Conservation (phyloP, 73 alveolate species). For the Halteria grandinella region DNA sequence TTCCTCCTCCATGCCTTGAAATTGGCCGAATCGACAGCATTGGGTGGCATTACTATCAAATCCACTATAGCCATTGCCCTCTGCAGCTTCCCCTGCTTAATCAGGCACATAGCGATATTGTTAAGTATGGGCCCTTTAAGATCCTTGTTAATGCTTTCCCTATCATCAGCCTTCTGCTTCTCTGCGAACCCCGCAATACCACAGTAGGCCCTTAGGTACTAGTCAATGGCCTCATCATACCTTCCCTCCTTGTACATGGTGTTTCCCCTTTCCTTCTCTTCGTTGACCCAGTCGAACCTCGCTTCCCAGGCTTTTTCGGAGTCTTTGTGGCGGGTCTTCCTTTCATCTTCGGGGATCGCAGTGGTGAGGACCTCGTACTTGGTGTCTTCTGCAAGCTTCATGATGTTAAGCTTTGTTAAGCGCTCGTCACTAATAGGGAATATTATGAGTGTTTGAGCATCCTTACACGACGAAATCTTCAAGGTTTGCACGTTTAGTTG, state of each 20-base stretch:
- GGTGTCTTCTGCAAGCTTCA: no score
- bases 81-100: conserved; percentile 15
- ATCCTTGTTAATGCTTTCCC: conserved; percentile 38
- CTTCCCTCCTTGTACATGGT: background rate
- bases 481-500: conserved; percentile 21
- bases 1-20: conserved; percentile 40
- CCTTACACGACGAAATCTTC: background rate
- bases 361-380: conserved; percentile 31
- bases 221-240: conserved; percentile 53
- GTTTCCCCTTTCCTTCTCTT: conserved; percentile 53
- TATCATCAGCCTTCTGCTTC: conserved; percentile 21
- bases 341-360: conserved; percentile 4
- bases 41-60: no score
- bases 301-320: conserved; percentile 36
- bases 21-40: background rate
- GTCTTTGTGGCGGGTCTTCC: background rate
- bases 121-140: conserved; percentile 62
- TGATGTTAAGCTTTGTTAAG: no score
- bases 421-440: no score
- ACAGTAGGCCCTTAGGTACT: conserved; percentile 48
- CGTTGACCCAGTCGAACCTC: conserved; percentile 49
- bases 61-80: conserved; percentile 40
- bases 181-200: conserved; percentile 61
- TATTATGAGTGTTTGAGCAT: no score
- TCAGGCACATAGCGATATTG: conserved; percentile 48